These are phyloP conservation scores for Strigomonas culicis DNA, from an alignment of 208 protist species.

Conservation along the genomic window DNA sequence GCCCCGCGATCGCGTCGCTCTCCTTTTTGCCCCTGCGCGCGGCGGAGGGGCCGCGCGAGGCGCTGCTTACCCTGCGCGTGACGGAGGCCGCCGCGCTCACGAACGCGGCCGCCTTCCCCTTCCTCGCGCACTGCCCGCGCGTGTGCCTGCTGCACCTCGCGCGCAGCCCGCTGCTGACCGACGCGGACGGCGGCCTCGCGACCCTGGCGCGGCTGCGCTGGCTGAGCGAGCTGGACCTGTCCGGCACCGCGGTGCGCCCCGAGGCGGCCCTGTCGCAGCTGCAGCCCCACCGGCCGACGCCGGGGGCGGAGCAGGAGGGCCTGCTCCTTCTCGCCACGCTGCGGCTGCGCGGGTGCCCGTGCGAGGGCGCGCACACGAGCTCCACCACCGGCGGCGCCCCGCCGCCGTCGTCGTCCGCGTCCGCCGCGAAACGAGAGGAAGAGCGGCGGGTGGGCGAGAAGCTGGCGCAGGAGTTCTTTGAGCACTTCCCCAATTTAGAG, in stretches of 20 bases:
- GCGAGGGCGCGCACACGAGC: too few species aligned
- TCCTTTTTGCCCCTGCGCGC: slow-evolving; percentile 24
- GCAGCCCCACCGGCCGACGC: not conserved
- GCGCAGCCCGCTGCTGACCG: slow-evolving; percentile 21
- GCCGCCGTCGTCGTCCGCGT: too few species aligned
- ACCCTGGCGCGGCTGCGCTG: slow-evolving; percentile 24
- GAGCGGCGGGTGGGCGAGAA: too few species aligned
- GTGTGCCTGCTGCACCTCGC: slow-evolving; percentile 27
- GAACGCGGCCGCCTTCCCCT: slow-evolving; percentile 18
- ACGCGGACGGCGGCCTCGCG: not conserved
- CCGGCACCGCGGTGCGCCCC: slow-evolving; percentile 21
- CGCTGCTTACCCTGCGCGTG: slow-evolving; percentile 28
- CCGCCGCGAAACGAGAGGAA: too few species aligned
- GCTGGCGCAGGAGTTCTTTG: too few species aligned
- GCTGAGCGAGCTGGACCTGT: slow-evolving; percentile 43
- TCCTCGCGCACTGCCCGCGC: slow-evolving; percentile 20
- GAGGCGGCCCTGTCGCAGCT: not conserved
- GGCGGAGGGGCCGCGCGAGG: slow-evolving; percentile 4
- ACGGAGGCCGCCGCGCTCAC: slow-evolving; percentile 24
- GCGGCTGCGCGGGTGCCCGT: not conserved
- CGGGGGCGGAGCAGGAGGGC: not conserved
- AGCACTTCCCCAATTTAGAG: too few species aligned
- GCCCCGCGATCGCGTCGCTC: slow-evolving; percentile 21
- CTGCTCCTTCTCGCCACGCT: not conserved
- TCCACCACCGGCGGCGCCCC: too few species aligned